phyloP scores from a whole-genome alignment of 306 rosid genomes.

The Lathyrus oleraceus region DNA sequence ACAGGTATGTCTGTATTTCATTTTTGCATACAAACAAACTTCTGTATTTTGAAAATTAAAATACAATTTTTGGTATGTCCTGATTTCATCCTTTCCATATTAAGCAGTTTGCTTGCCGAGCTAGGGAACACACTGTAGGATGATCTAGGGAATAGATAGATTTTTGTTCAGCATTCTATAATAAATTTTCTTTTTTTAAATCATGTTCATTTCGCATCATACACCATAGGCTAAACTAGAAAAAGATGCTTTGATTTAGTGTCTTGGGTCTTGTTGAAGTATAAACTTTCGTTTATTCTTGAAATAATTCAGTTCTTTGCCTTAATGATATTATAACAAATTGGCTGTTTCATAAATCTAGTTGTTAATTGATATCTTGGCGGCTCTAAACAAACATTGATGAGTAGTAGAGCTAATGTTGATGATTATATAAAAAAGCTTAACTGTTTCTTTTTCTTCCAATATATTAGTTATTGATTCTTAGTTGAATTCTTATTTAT shows the following conservation, averaged over 20 bases:
- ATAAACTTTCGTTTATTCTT: constrained; percentile 9
- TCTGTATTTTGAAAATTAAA: neutral
- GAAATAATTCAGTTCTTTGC: neutral
- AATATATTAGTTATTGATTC: neutral
- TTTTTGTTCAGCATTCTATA: constrained; percentile 6
- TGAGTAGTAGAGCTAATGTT: neutral
- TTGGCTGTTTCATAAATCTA: constrained; percentile 16
- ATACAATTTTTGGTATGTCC: neutral
- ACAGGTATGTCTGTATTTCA: constrained; percentile 51
- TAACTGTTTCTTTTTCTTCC: neutral
- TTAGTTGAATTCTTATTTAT: neutral
- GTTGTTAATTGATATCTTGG: constrained; percentile 9
- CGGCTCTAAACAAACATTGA: neutral
- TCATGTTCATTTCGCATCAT: constrained; percentile 6
- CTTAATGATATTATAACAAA: neutral
- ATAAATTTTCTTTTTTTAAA: neutral
- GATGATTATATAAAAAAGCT: neutral
- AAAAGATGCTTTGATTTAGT: neutral
- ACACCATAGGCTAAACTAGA: neutral
- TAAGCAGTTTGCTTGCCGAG: constrained; percentile 25
- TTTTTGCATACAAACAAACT: neutral
- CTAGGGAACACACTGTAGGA: constrained; percentile 12
- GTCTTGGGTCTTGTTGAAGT: neutral
- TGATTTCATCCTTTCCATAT: neutral
- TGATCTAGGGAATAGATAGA: constrained; percentile 23